Conservation (phyloP, 208 protist species). For the Trypanosoma melophagium region DNA sequence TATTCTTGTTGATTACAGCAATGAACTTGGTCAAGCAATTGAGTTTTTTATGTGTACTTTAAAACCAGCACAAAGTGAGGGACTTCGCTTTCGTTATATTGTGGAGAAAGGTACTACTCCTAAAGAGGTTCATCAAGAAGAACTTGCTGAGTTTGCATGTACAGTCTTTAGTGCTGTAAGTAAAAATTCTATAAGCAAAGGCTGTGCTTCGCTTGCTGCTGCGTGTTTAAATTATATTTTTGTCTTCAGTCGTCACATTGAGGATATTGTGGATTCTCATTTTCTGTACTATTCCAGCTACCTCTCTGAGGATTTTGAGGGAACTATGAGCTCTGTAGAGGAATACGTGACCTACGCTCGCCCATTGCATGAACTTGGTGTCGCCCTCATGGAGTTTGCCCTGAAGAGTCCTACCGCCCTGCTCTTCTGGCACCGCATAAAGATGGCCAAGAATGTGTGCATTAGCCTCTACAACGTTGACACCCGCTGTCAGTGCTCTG, state of each 20-base stretch:
- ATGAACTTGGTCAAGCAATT: conserved; percentile 63
- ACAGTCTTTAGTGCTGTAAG: conserved; percentile 81
- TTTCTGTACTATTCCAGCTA: conserved; percentile 82
- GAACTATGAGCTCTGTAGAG: conserved; percentile 73
- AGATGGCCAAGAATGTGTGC: conserved; percentile 74
- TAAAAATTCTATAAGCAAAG: conserved; percentile 71
- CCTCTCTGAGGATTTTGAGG: conserved; percentile 79
- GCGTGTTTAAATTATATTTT: conserved; percentile 86
- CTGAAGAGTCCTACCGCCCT: conserved; percentile 71
- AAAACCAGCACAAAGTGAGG: conserved; percentile 60
- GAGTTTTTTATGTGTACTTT: conserved; percentile 77
- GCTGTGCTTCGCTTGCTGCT: conserved; percentile 75
- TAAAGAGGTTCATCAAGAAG: conserved; percentile 39
- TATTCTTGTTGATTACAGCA: conserved; percentile 71
- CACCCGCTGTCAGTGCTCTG: conserved; percentile 52
- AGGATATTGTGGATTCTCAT: conserved; percentile 73
- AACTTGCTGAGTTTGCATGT: conserved; percentile 68
- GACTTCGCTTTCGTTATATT: conserved; percentile 72
- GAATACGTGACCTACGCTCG: conserved; percentile 84
- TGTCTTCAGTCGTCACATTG: conserved; percentile 66
- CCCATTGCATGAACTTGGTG: conserved; percentile 71
- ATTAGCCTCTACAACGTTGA: conserved; percentile 75
- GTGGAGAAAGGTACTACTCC: conserved; percentile 24
- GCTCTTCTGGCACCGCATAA: conserved; percentile 82
- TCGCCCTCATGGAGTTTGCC: conserved; percentile 79